Evolutionary conservation across 176 grass and related monocot species (phyloP).

Genomic region (Triticum timopheevii): DNA sequence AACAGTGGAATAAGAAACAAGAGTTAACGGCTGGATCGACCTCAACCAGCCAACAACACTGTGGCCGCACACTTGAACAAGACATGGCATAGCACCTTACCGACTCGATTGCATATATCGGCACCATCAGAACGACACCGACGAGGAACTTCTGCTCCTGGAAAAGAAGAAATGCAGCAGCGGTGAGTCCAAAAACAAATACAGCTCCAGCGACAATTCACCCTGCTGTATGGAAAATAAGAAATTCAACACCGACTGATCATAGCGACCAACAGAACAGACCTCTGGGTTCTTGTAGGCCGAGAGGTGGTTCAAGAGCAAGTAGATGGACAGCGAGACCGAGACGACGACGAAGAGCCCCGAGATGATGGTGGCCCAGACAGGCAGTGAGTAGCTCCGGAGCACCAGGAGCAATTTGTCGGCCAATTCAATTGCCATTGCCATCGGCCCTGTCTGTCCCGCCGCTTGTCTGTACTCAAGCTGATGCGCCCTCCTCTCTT

Average conservation of each 20-base stretch:
- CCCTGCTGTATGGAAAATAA: not conserved
- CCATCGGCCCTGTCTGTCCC: not conserved
- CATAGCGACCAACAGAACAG: not conserved
- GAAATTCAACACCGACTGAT: not conserved
- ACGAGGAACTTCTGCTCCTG: conserved; percentile 97
- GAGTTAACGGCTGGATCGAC: not conserved
- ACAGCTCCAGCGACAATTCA: not conserved
- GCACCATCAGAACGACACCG: conserved; percentile 85
- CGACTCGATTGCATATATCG: conserved; percentile 75
- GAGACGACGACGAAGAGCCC: conserved; percentile 49
- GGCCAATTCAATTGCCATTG: conserved; percentile 28
- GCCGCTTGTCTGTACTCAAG: not conserved
- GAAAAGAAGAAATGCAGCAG: not conserved
- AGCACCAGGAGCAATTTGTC: conserved; percentile 34
- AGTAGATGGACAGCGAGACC: conserved; percentile 60
- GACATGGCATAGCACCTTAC: conserved; percentile 50
- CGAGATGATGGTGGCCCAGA: conserved; percentile 56
- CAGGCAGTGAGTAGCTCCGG: conserved; percentile 37
- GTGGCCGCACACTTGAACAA: not conserved
- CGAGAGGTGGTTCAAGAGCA: conserved; percentile 70
- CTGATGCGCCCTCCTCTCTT: not conserved
- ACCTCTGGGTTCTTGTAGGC: conserved; percentile 94
- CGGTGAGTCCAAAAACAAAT: not conserved
- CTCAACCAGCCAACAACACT: conserved; percentile 1
- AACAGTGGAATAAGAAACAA: not conserved